phyloP scores from a whole-genome alignment of 129 eudicot genomes.

The Mikania micrantha region DNA sequence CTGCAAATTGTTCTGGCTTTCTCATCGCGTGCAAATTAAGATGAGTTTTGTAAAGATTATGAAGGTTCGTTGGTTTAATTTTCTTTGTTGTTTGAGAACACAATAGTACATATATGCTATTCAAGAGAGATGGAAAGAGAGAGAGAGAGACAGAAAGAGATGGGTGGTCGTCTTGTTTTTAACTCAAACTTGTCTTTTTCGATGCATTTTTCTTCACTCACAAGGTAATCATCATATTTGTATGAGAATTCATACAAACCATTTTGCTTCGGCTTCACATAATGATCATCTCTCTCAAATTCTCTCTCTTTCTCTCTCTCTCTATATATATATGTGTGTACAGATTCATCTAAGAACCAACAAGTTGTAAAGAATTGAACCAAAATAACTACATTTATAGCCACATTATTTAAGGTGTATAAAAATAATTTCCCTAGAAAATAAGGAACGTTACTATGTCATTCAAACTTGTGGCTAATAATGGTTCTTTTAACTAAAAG shows the following conservation, averaged over 20 bases:
- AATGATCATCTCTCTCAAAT: neutral
- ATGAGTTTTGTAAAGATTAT: neutral
- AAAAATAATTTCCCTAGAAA: too few relatives aligned
- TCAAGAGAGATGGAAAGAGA: conserved; percentile 23
- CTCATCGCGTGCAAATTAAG: conserved; percentile 36
- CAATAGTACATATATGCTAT: conserved; percentile 22
- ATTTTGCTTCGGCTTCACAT: conserved; percentile 74
- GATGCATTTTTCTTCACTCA: conserved; percentile 81
- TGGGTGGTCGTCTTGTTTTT: conserved; percentile 52
- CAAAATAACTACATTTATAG: too few relatives aligned
- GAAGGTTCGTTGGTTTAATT: neutral
- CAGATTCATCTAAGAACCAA: too few relatives aligned
- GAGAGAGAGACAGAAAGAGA: conserved; percentile 16
- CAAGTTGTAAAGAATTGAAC: too few relatives aligned
- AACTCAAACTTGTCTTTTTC: conserved; percentile 62
- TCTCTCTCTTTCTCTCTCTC: conserved; percentile 21
- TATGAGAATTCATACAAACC: conserved; percentile 39
- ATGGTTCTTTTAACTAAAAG: too few relatives aligned
- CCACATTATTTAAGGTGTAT: too few relatives aligned
- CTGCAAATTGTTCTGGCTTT: conserved; percentile 45
- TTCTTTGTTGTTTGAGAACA: conserved; percentile 11
- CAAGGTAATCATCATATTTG: conserved; percentile 80
- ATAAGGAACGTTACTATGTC: too few relatives aligned
- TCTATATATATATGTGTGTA: too few relatives aligned
- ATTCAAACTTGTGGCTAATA: too few relatives aligned